Evolutionary conservation across 805 yeast species (phyloP), one percentile per base, ranked within the genome.

Genomic region (Osmozyma mogii): DNA sequence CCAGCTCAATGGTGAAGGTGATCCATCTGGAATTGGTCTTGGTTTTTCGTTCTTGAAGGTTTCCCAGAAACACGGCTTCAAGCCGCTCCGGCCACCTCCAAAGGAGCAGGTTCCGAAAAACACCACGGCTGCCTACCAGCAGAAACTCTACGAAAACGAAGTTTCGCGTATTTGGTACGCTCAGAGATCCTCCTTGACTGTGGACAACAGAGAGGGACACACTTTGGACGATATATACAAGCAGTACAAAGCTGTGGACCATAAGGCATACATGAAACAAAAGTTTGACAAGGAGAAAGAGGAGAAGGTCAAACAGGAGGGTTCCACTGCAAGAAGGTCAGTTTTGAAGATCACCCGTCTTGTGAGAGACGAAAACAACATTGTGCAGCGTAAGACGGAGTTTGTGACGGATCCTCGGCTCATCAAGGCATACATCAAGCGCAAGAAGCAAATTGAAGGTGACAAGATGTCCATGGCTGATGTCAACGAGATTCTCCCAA

Each of bases 1-100:
- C 24, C 96, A 87, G 49, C 72, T 92, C 15, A 84, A 84, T 49
- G 96, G 96, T 9, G 88, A 79, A 31, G 97, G 97, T 28, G 97
- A 92, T 52, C 94, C 95, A 2, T 77, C 95, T 0, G 95, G 94
- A 15, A 75, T 83, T 39, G 92, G 95, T 2, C 82, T 84, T 40
- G 95, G 89, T 0, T 83, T 83, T 41, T 84, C 95, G 7, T 82
- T 89, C 41, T 65, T 88, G 44, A 72, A 88, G 41, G 83, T 96
- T 0, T 84, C 96, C 0, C 94, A 89, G 84, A 92, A 89, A 54
- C 95, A 94, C 47, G 95, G 95, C 2, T 89, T 89, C 54, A 44
- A 49, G 23, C 68, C 69, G 5, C 41, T 57, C 9, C 47, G 58
- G 28, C 50, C 52, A 1, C 58, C 56, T 2, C 56, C 56, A 5